Base-by-base conservation (phyloP, 139 green algal species). In the Microglena sp. region DNA sequence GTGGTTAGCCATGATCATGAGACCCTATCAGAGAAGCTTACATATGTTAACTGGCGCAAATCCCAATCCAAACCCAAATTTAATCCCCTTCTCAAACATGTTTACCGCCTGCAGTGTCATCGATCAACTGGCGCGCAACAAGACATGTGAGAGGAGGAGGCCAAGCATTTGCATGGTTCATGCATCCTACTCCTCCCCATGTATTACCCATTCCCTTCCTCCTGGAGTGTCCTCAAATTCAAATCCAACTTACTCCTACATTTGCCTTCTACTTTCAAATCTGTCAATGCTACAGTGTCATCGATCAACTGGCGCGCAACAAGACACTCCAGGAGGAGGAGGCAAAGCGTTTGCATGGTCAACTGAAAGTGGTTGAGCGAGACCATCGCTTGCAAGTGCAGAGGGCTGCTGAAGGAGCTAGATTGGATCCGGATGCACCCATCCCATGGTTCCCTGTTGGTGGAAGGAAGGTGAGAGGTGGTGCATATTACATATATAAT, bases 321-420 rank as follows among this genome's bases (percentile, higher is more conserved):
- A 79, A 79, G 67, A 31, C 35, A 2, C 58, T 79, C 5, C 71
- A 62, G 1, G 72, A 71, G 26, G 55, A 63, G 5, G 67, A 79
- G 62, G 56, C 33, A 30, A 45, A 44, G 27, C 53, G 66, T 18
- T 43, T 71, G 27, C 45, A 30, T 30, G 66, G 66, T 5, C 36
- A 71, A 36, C 66, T 71, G 5, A 43, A 54, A 24, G 33, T 43
- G 18, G 66, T 65, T 1, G 53, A 71, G 36, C 27, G 6, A 26
- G 4, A 40, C 28, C 18, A 66, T 4, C 55, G 40, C 28, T 33
- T 43, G 29, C 55, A 32, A 15, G 55, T 22, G 11, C 44, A 45
- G 31, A 62, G 27, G 55, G 44, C 21, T n/a, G n/a, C n/a, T n/a
- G n/a, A n/a, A n/a, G n/a, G n/a, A n/a, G n/a, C n/a, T n/a, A n/a